Conservation (phyloP, 169 alveolate genomes). For the Plasmodium malariae region DNA sequence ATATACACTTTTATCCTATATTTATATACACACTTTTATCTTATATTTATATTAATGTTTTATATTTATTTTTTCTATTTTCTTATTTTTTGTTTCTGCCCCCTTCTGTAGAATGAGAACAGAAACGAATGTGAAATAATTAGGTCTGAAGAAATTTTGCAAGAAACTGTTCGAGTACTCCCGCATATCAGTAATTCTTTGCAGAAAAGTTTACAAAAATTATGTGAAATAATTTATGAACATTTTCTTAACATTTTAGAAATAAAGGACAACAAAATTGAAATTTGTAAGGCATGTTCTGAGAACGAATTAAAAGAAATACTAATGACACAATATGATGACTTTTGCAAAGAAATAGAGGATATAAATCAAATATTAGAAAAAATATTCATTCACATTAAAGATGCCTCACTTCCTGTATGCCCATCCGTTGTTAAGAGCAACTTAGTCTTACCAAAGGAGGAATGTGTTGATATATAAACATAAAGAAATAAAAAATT, state of each 20-base stretch:
- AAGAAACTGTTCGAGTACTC: conserved; percentile 50
- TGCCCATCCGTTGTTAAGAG: neutral
- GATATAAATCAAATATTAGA: conserved; percentile 29
- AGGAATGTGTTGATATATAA: conserved; percentile 42
- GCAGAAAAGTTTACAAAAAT: conserved; percentile 22
- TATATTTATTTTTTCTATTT: neutral
- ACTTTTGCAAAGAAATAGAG: conserved; percentile 38
- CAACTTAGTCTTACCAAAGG: neutral
- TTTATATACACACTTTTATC: too few relatives aligned
- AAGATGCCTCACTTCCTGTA: conserved; percentile 19
- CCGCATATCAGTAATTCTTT: conserved; percentile 44
- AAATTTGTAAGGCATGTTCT: conserved; percentile 2
- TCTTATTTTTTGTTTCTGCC: neutral
- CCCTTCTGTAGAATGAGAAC: conserved; percentile 7
- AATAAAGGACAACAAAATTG: conserved; percentile 17
- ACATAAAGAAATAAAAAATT: neutral
- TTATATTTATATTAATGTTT: neutral
- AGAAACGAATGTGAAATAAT: neutral
- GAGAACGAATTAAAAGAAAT: conserved; percentile 39
- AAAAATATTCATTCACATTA: conserved; percentile 30
- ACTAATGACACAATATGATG: conserved; percentile 25
- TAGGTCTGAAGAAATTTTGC: conserved; percentile 35
- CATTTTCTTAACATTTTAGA: conserved; percentile 12
- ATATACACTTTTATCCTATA: too few relatives aligned
- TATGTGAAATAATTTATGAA: conserved; percentile 13